Conservation (phyloP, 1,139 yeast species). For the Chernovozyma sophiae-reginae region DNA sequence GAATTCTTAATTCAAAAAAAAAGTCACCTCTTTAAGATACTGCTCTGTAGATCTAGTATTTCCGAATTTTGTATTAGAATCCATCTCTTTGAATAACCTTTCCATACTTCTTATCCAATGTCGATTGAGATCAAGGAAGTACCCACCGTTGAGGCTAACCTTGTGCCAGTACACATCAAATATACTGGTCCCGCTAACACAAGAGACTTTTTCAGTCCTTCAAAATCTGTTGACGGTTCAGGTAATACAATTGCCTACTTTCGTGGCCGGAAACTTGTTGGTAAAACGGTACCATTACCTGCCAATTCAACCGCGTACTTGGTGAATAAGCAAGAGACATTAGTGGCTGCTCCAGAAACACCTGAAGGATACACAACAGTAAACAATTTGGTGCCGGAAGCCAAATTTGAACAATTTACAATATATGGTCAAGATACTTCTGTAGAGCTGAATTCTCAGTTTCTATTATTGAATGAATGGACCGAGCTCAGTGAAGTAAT, state of each 20-base stretch:
- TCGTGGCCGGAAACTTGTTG: constrained; percentile 38
- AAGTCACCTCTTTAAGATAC: too few relatives aligned
- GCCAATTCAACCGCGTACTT: constrained; percentile 26
- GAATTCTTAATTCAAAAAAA: too few relatives aligned
- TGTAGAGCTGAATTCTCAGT: constrained; percentile 29
- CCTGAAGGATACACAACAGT: constrained; percentile 20
- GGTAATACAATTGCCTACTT: constrained; percentile 27
- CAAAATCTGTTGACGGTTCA: constrained; percentile 21
- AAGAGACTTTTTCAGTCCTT: constrained; percentile 31
- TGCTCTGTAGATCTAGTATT: too few relatives aligned
- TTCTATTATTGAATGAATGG: constrained; percentile 36
- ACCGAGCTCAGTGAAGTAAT: constrained; percentile 26
- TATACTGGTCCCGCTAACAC: constrained; percentile 39
- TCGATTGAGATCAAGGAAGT: constrained; percentile 4
- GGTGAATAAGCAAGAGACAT: constrained; percentile 27
- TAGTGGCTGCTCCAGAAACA: constrained; percentile 16
- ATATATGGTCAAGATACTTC: constrained; percentile 39
- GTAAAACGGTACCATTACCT: constrained; percentile 20
- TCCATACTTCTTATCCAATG: too few relatives aligned
- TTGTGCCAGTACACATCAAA: constrained; percentile 39
- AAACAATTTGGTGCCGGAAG: constrained; percentile 28
- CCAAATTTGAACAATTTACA: constrained; percentile 24
- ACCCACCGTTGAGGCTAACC: constrained; percentile 19
- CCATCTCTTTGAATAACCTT: too few relatives aligned
- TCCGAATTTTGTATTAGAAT: too few relatives aligned